phyloP scores from a whole-genome alignment of 805 yeast genomes.

The Ogataea trehaloabstinens region DNA sequence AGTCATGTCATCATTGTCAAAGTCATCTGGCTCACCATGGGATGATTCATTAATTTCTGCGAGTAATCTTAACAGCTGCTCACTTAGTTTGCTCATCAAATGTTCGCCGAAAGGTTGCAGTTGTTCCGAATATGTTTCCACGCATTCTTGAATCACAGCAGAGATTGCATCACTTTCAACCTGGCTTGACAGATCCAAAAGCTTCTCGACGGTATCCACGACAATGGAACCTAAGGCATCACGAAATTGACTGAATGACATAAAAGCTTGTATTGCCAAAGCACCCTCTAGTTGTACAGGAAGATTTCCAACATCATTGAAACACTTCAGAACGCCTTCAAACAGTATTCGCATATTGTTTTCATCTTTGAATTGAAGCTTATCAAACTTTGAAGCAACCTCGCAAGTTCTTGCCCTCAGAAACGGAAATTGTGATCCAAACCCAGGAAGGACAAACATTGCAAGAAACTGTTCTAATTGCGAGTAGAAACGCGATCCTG shows the following conservation, averaged over 20 bases:
- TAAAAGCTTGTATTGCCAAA: conserved; percentile 77
- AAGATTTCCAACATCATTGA: conserved; percentile 49
- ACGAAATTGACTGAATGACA: conserved; percentile 61
- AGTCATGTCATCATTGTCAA: conserved; percentile 40
- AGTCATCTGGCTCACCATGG: conserved; percentile 50
- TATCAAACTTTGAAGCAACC: conserved; percentile 62
- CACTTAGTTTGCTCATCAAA: conserved; percentile 56
- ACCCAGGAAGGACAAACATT: conserved; percentile 67
- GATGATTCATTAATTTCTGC: conserved; percentile 67
- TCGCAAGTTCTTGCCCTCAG: conserved; percentile 76
- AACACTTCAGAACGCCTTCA: conserved; percentile 45
- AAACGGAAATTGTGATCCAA: conserved; percentile 59
- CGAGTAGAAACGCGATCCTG: conserved; percentile 53
- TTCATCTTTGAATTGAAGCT: conserved; percentile 47
- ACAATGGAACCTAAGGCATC: conserved; percentile 67
- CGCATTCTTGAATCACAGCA: conserved; percentile 93
- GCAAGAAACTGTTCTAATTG: conserved; percentile 72
- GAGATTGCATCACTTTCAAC: conserved; percentile 86
- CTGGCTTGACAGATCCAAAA: conserved; percentile 70
- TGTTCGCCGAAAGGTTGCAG: conserved; percentile 87
- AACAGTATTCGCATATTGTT: conserved; percentile 37
- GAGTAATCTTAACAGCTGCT: conserved; percentile 73
- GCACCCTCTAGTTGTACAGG: conserved; percentile 87
- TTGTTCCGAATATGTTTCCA: conserved; percentile 82
- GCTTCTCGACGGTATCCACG: conserved; percentile 76